Evolutionary conservation across 306 rosid species (phyloP).

Genomic region (Vigna angularis): DNA sequence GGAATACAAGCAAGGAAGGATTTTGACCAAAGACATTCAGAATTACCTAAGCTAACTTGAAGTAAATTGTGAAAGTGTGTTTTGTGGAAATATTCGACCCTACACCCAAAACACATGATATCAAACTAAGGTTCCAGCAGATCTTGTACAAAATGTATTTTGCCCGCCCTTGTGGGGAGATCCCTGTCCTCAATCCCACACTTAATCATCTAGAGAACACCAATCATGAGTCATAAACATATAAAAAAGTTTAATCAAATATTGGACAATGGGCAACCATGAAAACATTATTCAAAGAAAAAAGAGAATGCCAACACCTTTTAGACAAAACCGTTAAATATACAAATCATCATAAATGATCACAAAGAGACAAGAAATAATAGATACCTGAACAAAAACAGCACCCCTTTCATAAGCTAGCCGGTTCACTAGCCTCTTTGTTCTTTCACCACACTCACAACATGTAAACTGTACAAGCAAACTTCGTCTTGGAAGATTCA

Average conservation of each 20-base stretch:
- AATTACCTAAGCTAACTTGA: too few species aligned
- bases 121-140: conserved; percentile 9
- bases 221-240: neutral
- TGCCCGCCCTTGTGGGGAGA: neutral
- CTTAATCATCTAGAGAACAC: conserved; percentile 6
- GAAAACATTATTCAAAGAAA: neutral
- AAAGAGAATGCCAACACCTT: neutral
- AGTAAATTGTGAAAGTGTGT: too few species aligned
- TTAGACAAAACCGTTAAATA: conserved; percentile 30
- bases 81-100: too few species aligned
- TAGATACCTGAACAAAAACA: conserved; percentile 76
- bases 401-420: conserved; percentile 86
- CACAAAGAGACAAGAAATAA: conserved; percentile 28
- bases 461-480: conserved; percentile 86
- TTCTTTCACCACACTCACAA: conserved; percentile 75
- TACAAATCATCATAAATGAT: conserved; percentile 9
- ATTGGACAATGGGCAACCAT: neutral
- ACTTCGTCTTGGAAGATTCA: conserved; percentile 83
- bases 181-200: conserved; percentile 22
- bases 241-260: neutral
- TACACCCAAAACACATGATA: neutral
- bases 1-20: too few species aligned
- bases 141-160: neutral
- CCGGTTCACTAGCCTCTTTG: conserved; percentile 77
- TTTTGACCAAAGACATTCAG: too few species aligned